Conservation (phyloP, 306 rosid species). For the Heteromeles arbutifolia region DNA sequence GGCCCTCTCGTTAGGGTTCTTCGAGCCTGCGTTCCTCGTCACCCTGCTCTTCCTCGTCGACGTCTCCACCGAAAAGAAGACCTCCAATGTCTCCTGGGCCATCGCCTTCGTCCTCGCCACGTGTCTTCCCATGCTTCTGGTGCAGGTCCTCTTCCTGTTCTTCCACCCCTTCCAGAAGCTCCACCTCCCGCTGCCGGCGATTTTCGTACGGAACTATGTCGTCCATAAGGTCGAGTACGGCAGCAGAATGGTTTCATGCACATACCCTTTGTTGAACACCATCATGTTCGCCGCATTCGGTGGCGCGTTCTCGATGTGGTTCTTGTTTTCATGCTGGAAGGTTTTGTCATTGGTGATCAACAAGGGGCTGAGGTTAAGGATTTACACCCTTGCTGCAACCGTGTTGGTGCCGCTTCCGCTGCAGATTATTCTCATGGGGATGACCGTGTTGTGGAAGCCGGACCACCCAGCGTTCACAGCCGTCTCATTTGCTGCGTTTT, state of each 20-base stretch:
- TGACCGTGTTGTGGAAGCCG: slow-evolving; percentile 40
- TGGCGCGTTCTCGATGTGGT: slow-evolving; percentile 30
- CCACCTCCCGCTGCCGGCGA: slow-evolving; percentile 27
- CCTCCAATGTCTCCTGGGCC: slow-evolving; percentile 24
- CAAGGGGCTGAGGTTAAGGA: slow-evolving; percentile 47
- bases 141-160: slow-evolving; percentile 31
- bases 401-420: slow-evolving; percentile 41
- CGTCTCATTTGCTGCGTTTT: slow-evolving; percentile 36
- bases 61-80: slow-evolving; percentile 40
- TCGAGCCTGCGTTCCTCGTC: slow-evolving; percentile 69
- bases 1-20: slow-evolving; percentile 49
- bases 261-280: slow-evolving; percentile 47
- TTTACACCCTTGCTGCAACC: slow-evolving; percentile 26
- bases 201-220: slow-evolving; percentile 17
- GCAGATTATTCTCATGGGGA: slow-evolving; percentile 37
- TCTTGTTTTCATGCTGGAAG: slow-evolving; percentile 55
- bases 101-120: slow-evolving; percentile 26
- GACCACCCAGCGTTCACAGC: slow-evolving; percentile 23
- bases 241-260: slow-evolving; percentile 27
- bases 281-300: slow-evolving; percentile 40
- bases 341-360: slow-evolving; percentile 64
- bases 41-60: slow-evolving; percentile 63
- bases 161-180: slow-evolving; percentile 17
- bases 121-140: slow-evolving; percentile 25
- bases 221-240: not conserved